These are phyloP conservation scores for Zygoascus hellenicus DNA, from an alignment of 1,139 yeast genomes.

Conservation along the genomic window DNA sequence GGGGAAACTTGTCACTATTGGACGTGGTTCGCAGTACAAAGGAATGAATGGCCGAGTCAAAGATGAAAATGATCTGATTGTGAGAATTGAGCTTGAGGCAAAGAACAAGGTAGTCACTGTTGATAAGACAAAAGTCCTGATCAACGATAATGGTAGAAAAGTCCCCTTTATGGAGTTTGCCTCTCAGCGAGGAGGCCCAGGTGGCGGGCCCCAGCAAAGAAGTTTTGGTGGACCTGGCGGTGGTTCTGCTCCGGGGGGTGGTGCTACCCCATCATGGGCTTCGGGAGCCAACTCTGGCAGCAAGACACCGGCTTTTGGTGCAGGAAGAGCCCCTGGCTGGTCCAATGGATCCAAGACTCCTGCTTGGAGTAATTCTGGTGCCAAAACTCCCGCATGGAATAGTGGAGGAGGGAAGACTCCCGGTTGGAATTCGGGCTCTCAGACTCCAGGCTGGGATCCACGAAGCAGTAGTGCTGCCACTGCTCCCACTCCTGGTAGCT, in stretches of 20 bases:
- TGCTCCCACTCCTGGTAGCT: slow-evolving; percentile 46
- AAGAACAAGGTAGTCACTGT: slow-evolving; percentile 85
- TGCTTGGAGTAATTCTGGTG: slow-evolving; percentile 36
- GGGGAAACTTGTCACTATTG: slow-evolving; percentile 78
- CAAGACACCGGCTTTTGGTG: slow-evolving; percentile 40
- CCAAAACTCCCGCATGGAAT: slow-evolving; percentile 39
- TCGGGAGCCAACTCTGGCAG: slow-evolving; percentile 37
- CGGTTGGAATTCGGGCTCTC: slow-evolving; percentile 36
- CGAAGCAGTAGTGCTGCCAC: slow-evolving; percentile 29
- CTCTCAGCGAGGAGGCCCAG: slow-evolving; percentile 14
- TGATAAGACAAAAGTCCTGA: slow-evolving; percentile 68
- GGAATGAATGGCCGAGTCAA: slow-evolving; percentile 92
- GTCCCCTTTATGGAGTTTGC: slow-evolving; percentile 79
- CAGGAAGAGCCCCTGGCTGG: slow-evolving; percentile 42
- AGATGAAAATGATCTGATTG: slow-evolving; percentile 86
- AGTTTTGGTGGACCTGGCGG: slow-evolving; percentile 15
- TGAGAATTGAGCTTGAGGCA: slow-evolving; percentile 90
- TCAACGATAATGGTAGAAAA: slow-evolving; percentile 56
- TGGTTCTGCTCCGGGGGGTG: slow-evolving; percentile 12
- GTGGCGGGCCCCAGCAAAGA: slow-evolving; percentile 18
- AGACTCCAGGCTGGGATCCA: slow-evolving; percentile 33
- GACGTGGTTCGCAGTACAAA: slow-evolving; percentile 82
- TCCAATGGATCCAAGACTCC: slow-evolving; percentile 40
- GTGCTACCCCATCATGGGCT: slow-evolving; percentile 45
- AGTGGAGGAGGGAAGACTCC: slow-evolving; percentile 32